These are phyloP conservation scores for Beauveria scarabaeidicola DNA, from an alignment of 2,329 filamentous ascomycete genomes.

Conservation along the genomic window DNA sequence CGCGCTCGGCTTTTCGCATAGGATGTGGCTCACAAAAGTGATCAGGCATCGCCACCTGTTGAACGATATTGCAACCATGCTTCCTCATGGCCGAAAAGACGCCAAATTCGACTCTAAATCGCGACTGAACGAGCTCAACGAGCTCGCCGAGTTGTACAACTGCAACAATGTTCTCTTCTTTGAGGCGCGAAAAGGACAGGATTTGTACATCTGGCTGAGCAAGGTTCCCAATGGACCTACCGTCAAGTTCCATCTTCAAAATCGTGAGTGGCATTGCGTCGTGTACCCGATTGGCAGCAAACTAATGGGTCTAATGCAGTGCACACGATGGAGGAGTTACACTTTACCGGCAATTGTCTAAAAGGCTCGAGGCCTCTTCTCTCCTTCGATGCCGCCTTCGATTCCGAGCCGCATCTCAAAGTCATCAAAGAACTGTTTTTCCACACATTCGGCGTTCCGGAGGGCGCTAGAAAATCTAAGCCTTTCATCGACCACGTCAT, in stretches of 20 bases:
- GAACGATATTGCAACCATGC: constrained; percentile 77
- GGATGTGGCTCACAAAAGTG: constrained; percentile 5
- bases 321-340: constrained; percentile 93
- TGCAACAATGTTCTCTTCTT: constrained; percentile 95
- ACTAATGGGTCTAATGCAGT: constrained; percentile 39
- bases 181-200: constrained; percentile 87
- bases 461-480: constrained; percentile 80
- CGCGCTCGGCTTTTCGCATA: background rate
- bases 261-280: constrained; percentile 38
- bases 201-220: constrained; percentile 88
- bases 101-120: constrained; percentile 96
- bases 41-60: constrained; percentile 83
- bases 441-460: constrained; percentile 87
- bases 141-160: constrained; percentile 69
- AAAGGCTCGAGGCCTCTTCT: constrained; percentile 88
- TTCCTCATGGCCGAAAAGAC: constrained; percentile 89
- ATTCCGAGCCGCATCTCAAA: constrained; percentile 67
- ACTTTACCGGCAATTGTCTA: constrained; percentile 93
- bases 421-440: constrained; percentile 85
- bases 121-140: constrained; percentile 74
- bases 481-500: constrained; percentile 95
- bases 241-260: constrained; percentile 67
- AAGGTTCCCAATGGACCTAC: constrained; percentile 69
- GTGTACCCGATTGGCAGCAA: background rate
- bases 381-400: constrained; percentile 84